These are phyloP conservation scores for Pythium sukuiense DNA, from an alignment of 352 stramenopile genomes.

Conservation along the genomic window DNA sequence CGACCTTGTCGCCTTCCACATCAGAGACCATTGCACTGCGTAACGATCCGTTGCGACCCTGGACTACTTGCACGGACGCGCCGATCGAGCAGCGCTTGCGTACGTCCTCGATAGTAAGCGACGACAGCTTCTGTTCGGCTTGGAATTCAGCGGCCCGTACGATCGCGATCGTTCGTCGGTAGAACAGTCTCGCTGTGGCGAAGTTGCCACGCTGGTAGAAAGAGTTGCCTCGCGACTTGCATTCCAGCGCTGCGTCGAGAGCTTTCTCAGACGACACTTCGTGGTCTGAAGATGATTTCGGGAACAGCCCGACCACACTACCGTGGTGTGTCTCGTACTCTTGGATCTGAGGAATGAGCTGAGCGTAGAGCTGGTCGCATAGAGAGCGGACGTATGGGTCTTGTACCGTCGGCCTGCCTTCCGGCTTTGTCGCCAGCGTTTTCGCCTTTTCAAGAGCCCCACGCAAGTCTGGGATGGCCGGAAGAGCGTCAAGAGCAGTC, in stretches of 20 bases:
- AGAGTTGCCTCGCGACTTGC: constrained; percentile 55
- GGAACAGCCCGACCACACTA: constrained; percentile 50
- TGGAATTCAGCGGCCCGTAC: constrained; percentile 45
- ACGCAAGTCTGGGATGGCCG: constrained; percentile 45
- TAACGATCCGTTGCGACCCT: constrained; percentile 27
- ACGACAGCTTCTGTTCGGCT: constrained; percentile 40
- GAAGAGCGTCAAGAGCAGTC: constrained; percentile 29
- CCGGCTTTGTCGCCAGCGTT: constrained; percentile 35
- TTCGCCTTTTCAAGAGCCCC: constrained; percentile 57
- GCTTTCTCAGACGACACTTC: constrained; percentile 17
- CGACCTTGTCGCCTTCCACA: constrained; percentile 44
- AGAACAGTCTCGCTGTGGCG: constrained; percentile 55
- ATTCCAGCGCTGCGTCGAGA: constrained; percentile 30
- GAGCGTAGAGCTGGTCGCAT: constrained; percentile 38
- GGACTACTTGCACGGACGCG: constrained; percentile 50
- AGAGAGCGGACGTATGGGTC: constrained; percentile 53
- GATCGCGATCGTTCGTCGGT: constrained; percentile 55
- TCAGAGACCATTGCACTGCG: constrained; percentile 69
- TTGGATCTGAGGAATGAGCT: constrained; percentile 54
- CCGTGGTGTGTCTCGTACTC: constrained; percentile 42
- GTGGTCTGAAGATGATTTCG: constrained; percentile 23
- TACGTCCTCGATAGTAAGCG: constrained; percentile 34
- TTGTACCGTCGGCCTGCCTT: constrained; percentile 30
- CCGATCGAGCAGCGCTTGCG: constrained; percentile 48
- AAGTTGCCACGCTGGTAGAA: constrained; percentile 71